Evolutionary conservation across 2,329 filamentous ascomycete genomes (phyloP).

Genomic region (Anisogramma anomala): DNA sequence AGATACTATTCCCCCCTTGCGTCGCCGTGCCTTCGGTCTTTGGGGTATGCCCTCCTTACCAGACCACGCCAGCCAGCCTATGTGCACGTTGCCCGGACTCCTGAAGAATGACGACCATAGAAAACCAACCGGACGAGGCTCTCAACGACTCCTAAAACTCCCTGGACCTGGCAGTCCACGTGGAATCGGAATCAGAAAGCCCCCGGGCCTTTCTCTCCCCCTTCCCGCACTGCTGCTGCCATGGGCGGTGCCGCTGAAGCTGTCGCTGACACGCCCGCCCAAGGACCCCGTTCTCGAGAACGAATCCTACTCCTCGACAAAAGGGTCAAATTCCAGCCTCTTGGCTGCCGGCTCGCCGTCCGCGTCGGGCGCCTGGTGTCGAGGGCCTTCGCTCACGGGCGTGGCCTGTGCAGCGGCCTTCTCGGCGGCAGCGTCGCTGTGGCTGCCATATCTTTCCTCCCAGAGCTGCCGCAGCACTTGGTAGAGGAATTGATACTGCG

Average conservation of each 20-base stretch:
- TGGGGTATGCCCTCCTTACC: not conserved
- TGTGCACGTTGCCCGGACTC: not conserved
- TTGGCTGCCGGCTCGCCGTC: slow-evolving; percentile 38
- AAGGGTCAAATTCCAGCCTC: slow-evolving; percentile 41
- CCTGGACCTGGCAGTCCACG: slow-evolving; percentile 1
- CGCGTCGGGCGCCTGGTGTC: slow-evolving; percentile 13
- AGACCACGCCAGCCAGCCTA: not conserved
- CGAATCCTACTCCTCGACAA: slow-evolving; percentile 23
- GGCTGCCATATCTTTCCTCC: slow-evolving; percentile 48
- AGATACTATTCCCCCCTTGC: too few relatives aligned
- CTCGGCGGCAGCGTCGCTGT: not conserved
- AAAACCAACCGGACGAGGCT: not conserved
- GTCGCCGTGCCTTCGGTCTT: not conserved
- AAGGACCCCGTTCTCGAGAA: slow-evolving; percentile 9
- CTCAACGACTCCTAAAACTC: not conserved
- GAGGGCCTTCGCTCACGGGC: not conserved
- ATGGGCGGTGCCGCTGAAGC: too few relatives aligned
- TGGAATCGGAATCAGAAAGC: slow-evolving; percentile 13
- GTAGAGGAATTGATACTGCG: slow-evolving; percentile 82
- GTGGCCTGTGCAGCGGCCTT: too few relatives aligned
- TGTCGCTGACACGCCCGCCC: slow-evolving; percentile 1
- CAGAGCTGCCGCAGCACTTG: slow-evolving; percentile 67
- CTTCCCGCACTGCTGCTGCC: not conserved
- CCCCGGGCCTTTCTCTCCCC: not conserved
- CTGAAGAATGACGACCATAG: not conserved